phyloP scores from a whole-genome alignment of 169 alveolate species.

The Perkinsus chesapeaki region DNA sequence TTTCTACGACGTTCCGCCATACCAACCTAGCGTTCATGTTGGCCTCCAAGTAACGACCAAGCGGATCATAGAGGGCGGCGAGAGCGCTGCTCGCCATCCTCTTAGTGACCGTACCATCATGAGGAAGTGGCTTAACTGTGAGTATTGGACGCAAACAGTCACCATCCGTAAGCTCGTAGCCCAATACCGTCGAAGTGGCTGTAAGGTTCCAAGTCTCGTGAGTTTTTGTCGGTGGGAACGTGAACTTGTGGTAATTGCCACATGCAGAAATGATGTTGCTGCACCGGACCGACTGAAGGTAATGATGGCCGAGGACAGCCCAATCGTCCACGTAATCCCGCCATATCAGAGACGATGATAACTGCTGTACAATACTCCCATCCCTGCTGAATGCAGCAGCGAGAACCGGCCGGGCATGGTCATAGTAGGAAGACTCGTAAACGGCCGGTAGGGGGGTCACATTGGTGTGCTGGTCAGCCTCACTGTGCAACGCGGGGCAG shows the following conservation, averaged over 20 bases:
- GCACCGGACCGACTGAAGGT: neutral
- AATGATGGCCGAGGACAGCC: neutral
- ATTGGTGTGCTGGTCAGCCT: neutral
- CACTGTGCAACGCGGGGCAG: neutral
- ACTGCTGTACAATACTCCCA: neutral
- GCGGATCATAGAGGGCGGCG: neutral
- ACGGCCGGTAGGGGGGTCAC: neutral
- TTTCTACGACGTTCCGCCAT: neutral
- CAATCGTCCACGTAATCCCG: neutral
- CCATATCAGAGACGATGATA: neutral
- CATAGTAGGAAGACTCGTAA: neutral
- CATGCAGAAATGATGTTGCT: neutral
- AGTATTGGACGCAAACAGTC: neutral
- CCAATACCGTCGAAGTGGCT: neutral
- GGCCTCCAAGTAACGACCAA: neutral
- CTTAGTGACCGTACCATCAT: neutral
- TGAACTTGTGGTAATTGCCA: neutral
- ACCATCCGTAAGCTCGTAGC: neutral
- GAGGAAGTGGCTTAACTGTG: neutral
- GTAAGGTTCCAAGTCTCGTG: neutral
- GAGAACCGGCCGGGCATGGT: neutral
- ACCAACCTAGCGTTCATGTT: neutral
- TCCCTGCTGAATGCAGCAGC: neutral
- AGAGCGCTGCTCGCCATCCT: neutral
- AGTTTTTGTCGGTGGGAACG: neutral